Evolutionary conservation across 305 asterid genomes (phyloP).

Genomic region (Vinca major): DNA sequence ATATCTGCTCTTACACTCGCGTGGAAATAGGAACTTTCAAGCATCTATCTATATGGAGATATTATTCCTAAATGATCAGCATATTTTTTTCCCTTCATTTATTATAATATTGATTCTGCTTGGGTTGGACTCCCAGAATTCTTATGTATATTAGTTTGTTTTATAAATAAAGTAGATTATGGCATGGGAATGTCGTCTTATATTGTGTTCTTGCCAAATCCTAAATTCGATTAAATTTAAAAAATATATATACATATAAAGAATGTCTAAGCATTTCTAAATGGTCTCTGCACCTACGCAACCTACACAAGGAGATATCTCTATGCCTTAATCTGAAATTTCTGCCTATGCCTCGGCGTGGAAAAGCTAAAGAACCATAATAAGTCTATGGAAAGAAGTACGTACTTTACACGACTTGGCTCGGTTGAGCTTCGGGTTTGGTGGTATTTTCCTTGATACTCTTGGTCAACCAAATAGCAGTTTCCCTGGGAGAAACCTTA

Average conservation of each 20-base stretch:
- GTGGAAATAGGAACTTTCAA: slow-evolving; percentile 11
- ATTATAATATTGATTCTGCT: background rate
- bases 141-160: background rate
- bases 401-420: slow-evolving; percentile 7
- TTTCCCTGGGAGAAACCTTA: slow-evolving; percentile 88
- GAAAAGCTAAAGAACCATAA: slow-evolving; percentile 16
- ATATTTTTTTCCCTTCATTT: background rate
- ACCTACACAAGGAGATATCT: no score
- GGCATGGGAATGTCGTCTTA: no score
- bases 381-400: background rate
- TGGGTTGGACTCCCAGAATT: background rate
- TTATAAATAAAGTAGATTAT: background rate
- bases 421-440: slow-evolving; percentile 34
- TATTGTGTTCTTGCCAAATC: background rate
- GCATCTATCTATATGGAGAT: background rate
- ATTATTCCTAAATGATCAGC: background rate
- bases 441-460: slow-evolving; percentile 67
- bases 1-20: slow-evolving; percentile 19
- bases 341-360: slow-evolving; percentile 20
- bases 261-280: slow-evolving; percentile 5
- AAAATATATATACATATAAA: slow-evolving; percentile 4
- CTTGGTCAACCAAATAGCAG: slow-evolving; percentile 92
- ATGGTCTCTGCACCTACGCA: no score
- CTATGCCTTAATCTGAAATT: background rate
- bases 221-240: background rate